Evolutionary conservation across 148 eudicot species (phyloP), one percentile per base, ranked within the genome.

Genomic region (Silene latifolia): DNA sequence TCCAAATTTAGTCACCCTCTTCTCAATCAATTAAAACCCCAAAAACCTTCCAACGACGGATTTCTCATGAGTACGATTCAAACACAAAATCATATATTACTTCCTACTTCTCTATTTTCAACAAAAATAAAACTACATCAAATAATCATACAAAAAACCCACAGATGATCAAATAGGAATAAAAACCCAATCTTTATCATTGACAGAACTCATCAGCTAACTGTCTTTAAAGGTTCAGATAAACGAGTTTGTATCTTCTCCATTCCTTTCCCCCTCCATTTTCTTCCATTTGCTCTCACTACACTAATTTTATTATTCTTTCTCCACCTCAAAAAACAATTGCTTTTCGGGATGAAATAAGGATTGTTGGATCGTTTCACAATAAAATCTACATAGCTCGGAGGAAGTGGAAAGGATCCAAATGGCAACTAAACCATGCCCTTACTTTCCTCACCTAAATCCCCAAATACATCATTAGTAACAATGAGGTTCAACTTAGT

Each of bases 391-490:
- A 39, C 1, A 39, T 1, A 6, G 44, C 9, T 39, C 8, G 9
- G 44, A 6, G 9, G 44, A 39, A 39, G 6, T 39, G 44, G 8
- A 7, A 1, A 6, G 44, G 44, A 39, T 39, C 9, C 9, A 39
- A 39, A 39, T 39, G 44, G 44, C 44, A 39, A 39, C 0, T 35
- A n/a, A n/a, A 60, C 2, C 25, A 57, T 7, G 13, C 29, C 44
- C 32, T 57, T 58, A 0, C 27, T 29, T 19, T 32, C 39, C 24
- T 32, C 17, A 72, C 29, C 72, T 47, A 46, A 61, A 54, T 46
- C 73, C 67, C 73, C 56, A 44, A 76, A 47, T 44, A 69, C 65
- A 60, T 47, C 56, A 75, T 27, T 17, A 25, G 11, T 17, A 63
- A 27, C 8, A 53, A 53, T 70, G 27, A 54, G 24, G 3, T 70